Percentiles rank a stretch among this genome's conserved stretches.
These are phyloP conservation scores for Metarhizium sp. DNA, from an alignment of 2,329 filamentous ascomycete species.

Conservation along the genomic window DNA sequence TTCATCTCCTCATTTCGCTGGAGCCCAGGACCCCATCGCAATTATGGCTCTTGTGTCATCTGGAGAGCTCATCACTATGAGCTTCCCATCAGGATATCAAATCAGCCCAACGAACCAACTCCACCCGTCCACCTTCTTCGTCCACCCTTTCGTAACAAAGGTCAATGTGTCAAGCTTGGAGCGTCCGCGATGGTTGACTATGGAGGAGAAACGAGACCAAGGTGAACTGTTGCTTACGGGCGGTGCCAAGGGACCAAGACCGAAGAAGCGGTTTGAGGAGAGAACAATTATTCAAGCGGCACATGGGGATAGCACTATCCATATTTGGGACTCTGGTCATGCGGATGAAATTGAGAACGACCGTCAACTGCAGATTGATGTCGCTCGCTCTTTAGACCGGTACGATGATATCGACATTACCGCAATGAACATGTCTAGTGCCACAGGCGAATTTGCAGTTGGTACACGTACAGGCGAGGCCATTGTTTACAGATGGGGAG, in stretches of 20 bases:
- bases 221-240: conserved; percentile 73
- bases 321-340: conserved; percentile 87
- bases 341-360: conserved; percentile 90
- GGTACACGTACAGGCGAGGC: conserved; percentile 79
- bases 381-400: conserved; percentile 73
- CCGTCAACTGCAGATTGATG: conserved; percentile 71
- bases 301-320: conserved; percentile 84
- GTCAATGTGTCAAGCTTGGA: conserved; percentile 65
- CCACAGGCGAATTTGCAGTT: conserved; percentile 74
- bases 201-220: conserved; percentile 74
- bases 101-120: conserved; percentile 91
- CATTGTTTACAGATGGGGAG: conserved; percentile 79
- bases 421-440: conserved; percentile 69
- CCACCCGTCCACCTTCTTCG: conserved; percentile 76
- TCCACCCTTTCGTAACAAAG: conserved; percentile 79
- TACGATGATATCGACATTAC: conserved; percentile 68
- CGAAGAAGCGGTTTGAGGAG: conserved; percentile 68
- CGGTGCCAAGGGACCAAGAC: conserved; percentile 61
- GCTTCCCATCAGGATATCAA: conserved; percentile 83
- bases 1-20: conserved; percentile 72
- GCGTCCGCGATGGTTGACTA: conserved; percentile 75
- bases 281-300: conserved; percentile 79
- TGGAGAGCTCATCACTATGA: conserved; percentile 81
- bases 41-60: conserved; percentile 71
- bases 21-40: conserved; percentile 84